Percentiles rank a stretch among this genome's conserved stretches.
These are phyloP conservation scores for Pneumocystis canis DNA, from an alignment of 1,139 yeast genomes.

Conservation along the genomic window DNA sequence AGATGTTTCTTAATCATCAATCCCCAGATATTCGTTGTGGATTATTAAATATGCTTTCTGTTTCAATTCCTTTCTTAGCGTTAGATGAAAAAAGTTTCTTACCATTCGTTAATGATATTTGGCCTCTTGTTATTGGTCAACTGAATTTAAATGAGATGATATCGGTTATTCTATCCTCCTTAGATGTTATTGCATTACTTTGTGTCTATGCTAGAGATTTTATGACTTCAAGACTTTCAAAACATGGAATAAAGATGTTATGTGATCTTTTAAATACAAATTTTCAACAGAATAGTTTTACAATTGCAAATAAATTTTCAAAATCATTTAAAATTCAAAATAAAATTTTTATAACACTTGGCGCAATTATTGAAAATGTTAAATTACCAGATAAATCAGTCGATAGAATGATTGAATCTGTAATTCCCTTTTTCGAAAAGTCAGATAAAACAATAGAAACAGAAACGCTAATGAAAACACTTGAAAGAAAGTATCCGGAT, in stretches of 20 bases:
- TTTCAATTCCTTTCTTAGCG: slow-evolving; percentile 47
- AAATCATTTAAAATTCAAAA: neutral
- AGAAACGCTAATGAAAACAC: neutral
- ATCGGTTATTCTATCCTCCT: slow-evolving; percentile 28
- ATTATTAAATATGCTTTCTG: slow-evolving; percentile 38
- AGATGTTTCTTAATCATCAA: slow-evolving; percentile 54
- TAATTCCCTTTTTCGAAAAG: neutral
- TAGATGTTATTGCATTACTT: slow-evolving; percentile 28
- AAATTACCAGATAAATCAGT: neutral
- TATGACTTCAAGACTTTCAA: slow-evolving; percentile 20
- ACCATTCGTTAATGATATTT: slow-evolving; percentile 53
- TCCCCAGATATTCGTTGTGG: slow-evolving; percentile 43
- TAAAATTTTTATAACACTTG: neutral
- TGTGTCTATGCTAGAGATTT: slow-evolving; percentile 37
- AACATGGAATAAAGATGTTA: slow-evolving; percentile 3
- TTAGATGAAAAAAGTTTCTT: slow-evolving; percentile 44
- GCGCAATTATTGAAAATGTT: neutral
- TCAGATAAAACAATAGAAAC: neutral
- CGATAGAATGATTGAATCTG: neutral
- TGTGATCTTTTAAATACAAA: neutral
- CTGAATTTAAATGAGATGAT: slow-evolving; percentile 20
- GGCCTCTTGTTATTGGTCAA: slow-evolving; percentile 38
- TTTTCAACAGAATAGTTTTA: neutral
- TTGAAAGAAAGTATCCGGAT: neutral
- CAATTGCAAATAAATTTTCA: neutral